phyloP scores from a whole-genome alignment of 108 stramenopile genomes.

The Pseudonitzschia multiseries region DNA sequence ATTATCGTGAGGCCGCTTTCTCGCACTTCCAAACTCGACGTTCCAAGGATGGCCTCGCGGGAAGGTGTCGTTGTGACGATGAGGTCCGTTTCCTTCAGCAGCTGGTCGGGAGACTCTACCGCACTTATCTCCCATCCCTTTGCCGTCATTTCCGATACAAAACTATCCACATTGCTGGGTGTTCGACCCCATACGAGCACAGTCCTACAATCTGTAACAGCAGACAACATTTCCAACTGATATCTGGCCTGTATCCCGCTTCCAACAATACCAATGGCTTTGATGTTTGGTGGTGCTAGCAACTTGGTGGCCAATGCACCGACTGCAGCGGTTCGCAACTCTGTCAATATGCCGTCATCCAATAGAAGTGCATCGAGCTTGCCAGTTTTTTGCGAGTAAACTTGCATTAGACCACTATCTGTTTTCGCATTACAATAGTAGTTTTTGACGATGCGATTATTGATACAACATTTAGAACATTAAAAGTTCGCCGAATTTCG shows the following conservation, averaged over 20 bases:
- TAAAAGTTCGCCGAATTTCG: background rate
- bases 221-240: constrained; percentile 50
- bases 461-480: background rate
- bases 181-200: constrained; percentile 63
- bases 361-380: constrained; percentile 53
- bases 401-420: constrained; percentile 60
- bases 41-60: constrained; percentile 48
- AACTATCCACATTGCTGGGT: constrained; percentile 30
- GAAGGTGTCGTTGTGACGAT: constrained; percentile 72
- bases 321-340: constrained; percentile 71
- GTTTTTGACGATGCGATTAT: background rate
- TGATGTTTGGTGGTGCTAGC: constrained; percentile 44
- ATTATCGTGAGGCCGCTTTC: constrained; percentile 53
- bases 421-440: background rate
- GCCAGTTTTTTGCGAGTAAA: constrained; percentile 69
- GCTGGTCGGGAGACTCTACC: constrained; percentile 31
- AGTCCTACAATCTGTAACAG: constrained; percentile 49
- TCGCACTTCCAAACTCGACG: background rate
- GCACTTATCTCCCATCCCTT: constrained; percentile 55
- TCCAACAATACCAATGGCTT: constrained; percentile 59
- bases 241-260: constrained; percentile 71
- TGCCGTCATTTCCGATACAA: constrained; percentile 42
- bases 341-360: constrained; percentile 72
- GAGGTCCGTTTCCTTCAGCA: constrained; percentile 49
- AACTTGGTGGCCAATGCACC: constrained; percentile 67